A percentile compares a stretch with the other conserved stretches of the same genome.
These are phyloP conservation scores for Cladosporium colombiae DNA, from an alignment of 2,329 filamentous ascomycete genomes.

Conservation along the genomic window DNA sequence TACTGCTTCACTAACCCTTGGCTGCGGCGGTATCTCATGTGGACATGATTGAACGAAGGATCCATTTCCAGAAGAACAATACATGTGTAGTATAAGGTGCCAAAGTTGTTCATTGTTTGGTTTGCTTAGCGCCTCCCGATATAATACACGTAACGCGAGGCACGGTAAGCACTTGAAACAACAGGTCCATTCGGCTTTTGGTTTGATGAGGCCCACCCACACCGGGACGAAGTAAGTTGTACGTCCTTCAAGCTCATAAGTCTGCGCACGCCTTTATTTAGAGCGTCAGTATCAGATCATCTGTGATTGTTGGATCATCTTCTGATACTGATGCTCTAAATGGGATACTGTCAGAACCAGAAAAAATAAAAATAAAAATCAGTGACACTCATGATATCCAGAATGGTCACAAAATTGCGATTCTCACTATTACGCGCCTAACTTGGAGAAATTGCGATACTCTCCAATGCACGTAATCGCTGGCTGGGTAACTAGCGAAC, in stretches of 20 bases:
- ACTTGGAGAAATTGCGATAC: background rate
- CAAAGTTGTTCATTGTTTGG: background rate
- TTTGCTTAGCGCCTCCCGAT: background rate
- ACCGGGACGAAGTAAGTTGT: background rate
- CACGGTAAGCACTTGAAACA: background rate
- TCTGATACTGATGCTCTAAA: no score
- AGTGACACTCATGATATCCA: background rate
- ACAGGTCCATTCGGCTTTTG: background rate
- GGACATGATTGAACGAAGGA: background rate
- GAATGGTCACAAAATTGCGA: background rate
- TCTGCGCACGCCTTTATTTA: background rate
- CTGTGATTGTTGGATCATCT: no score
- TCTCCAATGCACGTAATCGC: background rate
- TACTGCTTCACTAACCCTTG: background rate
- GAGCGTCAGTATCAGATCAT: background rate
- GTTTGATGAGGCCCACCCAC: background rate
- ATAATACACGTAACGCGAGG: background rate
- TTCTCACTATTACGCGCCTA: background rate
- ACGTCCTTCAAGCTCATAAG: background rate
- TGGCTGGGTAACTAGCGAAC: background rate
- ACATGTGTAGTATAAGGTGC: background rate
- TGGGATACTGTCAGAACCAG: no score
- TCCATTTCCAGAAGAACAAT: background rate
- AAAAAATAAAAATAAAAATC: no score
- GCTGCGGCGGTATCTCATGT: background rate